Base-by-base conservation (phyloP, 495 filamentous ascomycete genomes). In the Penicillium coprophilum region DNA sequence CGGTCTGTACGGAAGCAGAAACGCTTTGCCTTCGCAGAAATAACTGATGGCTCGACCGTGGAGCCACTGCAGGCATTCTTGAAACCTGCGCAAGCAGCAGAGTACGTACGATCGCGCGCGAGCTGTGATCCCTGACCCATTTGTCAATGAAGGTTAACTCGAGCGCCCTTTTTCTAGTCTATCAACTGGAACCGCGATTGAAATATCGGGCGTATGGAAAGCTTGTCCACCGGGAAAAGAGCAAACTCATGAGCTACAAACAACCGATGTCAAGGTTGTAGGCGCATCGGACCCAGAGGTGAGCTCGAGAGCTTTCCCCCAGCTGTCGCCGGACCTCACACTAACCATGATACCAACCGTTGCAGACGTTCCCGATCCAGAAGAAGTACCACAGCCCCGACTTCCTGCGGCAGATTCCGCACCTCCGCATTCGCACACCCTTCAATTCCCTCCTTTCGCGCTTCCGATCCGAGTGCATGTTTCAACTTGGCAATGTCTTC, bases 351-450 rank as follows among this genome's bases (percentile, higher is more conserved):
- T 34, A 24, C 19, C 49, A 32, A 19, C 20, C 36, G 39, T 31
- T 17, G 47, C 68, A 97, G 90, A 89, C 85, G 53, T 94, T 88
- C 67, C 92, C 93, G 2, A 83, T 97, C 40, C 92, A 96, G 69
- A 95, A 95, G 71, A 96, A 97, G 70, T 96, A 91, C 60, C 92
- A 96, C 57, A 92, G 85, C 24, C 75, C 88, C 53, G 92, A 97
- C 64, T 97, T 87, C 69, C 83, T 98, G 46, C 87, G 94, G 40
- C 88, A 87, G 27, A 80, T 96, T 32, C 92, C 93, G 34, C 94
- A 98, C 73, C 83, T 98, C 50, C 91, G 94, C 56, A 68, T 89
- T 32, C 89, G 94, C 66, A 87, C 90, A 27, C 90, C 91, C 1
- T 77, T 89, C 73, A 90, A 96, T 68, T 80, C 91, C 17, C 74